phyloP scores from a whole-genome alignment of 225 moss, liverwort and hornwort species.

The Sphagnum contortum region DNA sequence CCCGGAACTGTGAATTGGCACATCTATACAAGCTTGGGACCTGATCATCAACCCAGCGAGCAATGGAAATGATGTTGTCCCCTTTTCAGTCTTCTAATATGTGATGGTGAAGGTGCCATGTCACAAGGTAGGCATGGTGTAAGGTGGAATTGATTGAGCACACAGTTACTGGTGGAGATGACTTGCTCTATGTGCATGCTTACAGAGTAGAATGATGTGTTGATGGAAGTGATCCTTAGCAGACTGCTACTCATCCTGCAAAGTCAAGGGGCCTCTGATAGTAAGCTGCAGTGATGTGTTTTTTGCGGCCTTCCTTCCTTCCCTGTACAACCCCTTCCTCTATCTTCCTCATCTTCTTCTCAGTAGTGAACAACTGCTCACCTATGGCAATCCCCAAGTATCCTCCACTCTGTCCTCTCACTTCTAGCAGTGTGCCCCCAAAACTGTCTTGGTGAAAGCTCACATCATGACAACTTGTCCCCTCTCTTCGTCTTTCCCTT shows the following conservation, averaged over 20 bases:
- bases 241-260: conserved; percentile 5
- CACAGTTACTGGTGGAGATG: conserved; percentile 9
- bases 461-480: conserved; percentile 7
- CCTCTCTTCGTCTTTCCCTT: conserved; percentile 5
- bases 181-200: conserved; percentile 1
- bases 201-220: conserved; percentile 3
- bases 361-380: not conserved
- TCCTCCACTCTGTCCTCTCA: not conserved
- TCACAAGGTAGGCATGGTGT: too few relatives aligned
- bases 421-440: conserved; percentile 5
- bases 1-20: too few relatives aligned
- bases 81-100: too few relatives aligned
- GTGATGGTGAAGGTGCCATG: too few relatives aligned
- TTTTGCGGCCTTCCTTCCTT: conserved; percentile 1
- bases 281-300: not conserved
- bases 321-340: too few relatives aligned
- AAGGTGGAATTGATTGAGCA: not conserved
- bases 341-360: not conserved
- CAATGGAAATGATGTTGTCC: too few relatives aligned
- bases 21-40: too few relatives aligned
- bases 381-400: not conserved
- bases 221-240: not conserved
- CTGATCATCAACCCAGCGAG: too few relatives aligned
- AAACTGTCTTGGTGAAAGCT: conserved; percentile 5
- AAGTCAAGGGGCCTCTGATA: not conserved